Percentiles rank a stretch among this genome's conserved stretches.
Conservation (phyloP, 2,329 filamentous ascomycete species). For the Chaetomiaceae sp. region DNA sequence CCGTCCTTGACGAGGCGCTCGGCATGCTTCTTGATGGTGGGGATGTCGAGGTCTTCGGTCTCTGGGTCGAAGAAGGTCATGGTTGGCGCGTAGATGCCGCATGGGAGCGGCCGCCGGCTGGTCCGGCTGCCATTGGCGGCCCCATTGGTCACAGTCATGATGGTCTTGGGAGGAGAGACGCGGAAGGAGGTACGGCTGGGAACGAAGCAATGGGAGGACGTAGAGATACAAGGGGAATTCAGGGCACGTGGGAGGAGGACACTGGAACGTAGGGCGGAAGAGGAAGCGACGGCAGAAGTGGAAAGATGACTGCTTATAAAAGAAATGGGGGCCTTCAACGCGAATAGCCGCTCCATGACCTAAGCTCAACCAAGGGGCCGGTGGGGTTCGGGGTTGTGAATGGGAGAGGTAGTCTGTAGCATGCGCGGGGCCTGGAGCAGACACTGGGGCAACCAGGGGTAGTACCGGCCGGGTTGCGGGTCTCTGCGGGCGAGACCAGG, state of each 20-base stretch:
- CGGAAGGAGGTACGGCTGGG: slow-evolving; percentile 7
- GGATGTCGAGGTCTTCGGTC: slow-evolving; percentile 79
- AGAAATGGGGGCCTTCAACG: slow-evolving; percentile 20
- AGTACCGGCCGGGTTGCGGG: neutral
- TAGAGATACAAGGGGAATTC: slow-evolving; percentile 8
- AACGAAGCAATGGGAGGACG: slow-evolving; percentile 5
- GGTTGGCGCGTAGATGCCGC: slow-evolving; percentile 82
- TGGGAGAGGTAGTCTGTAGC: neutral
- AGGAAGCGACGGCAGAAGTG: slow-evolving; percentile 4
- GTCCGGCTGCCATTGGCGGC: slow-evolving; percentile 35
- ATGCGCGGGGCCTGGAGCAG: slow-evolving; percentile 27
- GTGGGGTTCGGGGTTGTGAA: slow-evolving; percentile 31
- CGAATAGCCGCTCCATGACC: slow-evolving; percentile 32
- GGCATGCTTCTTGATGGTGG: slow-evolving; percentile 74
- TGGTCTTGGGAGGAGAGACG: slow-evolving; percentile 13
- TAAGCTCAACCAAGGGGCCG: slow-evolving; percentile 31
- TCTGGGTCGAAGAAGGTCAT: slow-evolving; percentile 86
- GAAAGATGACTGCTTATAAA: slow-evolving; percentile 32
- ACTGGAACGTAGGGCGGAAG: slow-evolving; percentile 6
- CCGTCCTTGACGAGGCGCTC: slow-evolving; percentile 72
- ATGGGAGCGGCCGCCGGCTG: slow-evolving; percentile 58
- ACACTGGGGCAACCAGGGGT: neutral
- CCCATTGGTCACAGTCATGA: slow-evolving; percentile 35
- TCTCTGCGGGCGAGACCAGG: neutral
- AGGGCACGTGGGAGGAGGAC: slow-evolving; percentile 9